Base-by-base conservation (phyloP, 257 asterid species). In the Penstemon newberryi region DNA sequence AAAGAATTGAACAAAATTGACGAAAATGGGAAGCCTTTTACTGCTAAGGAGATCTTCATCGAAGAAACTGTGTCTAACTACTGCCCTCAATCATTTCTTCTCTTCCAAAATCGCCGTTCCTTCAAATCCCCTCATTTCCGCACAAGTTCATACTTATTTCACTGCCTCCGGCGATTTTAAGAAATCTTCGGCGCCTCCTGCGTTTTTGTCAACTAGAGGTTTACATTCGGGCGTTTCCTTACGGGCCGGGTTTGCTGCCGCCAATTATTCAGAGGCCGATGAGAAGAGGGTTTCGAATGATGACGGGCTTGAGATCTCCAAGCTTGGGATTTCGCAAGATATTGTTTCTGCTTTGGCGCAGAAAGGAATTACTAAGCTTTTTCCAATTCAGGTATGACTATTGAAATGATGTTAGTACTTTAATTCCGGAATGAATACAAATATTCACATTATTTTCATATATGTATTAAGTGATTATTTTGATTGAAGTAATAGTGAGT, bases 261-360 rank as follows among this genome's bases (percentile, higher is more conserved):
- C 87, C 44, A 92, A 85, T 60, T 79, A 77, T 37, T 84, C 85
- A 3, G 92, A 82, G 45, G 79, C 79, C 10, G 94, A 84, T 41
- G 77, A 79, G 63, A 78, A 65, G 60, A 70, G 75, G 72, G 66
- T 62, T 63, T 66, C 85, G 2, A 66, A 64, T 57, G 96, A 84
- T 44, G 96, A 91, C 18, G 95, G 99, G 47, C 92, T 93, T 19
- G 97, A 90, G 81, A 88, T 93, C 25, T 69, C 97, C 0, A 88
- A 88, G 67, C 99, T 93, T 45, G 97, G 94, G 63, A 87, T 93
- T 71, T 67, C 92, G 1, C 76, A 80, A 36, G 87, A 84, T 65
- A 84, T 93, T 67, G 87, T 85, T 5, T 72, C 82, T 5, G 79
- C 96, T 43, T 86, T 90, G 82, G 83, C 87, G 10, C 19, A 38